Base-by-base conservation (phyloP, 805 yeast species). In the Myxozyma neotropica region DNA sequence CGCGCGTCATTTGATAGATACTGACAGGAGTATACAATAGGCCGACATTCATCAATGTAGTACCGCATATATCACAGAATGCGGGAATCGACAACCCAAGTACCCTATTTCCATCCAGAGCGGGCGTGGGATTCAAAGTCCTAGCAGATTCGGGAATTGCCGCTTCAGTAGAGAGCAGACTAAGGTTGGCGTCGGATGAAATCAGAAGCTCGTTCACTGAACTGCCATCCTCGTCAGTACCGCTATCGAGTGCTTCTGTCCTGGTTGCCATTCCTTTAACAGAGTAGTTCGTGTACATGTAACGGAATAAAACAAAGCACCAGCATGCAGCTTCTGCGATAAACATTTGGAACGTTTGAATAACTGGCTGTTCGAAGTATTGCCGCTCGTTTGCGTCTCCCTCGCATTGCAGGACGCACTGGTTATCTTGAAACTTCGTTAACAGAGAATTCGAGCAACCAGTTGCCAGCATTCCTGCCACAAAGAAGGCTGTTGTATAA, bases 1-100 rank as follows among this genome's bases (percentile, higher is more conserved):
- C 94, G 64, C 95, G 77, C n/a, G 87, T 84, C 95, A 88, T 88
- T 71, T 88, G 95, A 72, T 87, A 88, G 51, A 88, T 80, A 0
- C 91, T 86, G 7, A 88, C 94, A 0, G 94, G 93, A 0, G 85
- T 84, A 72, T 83, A 84, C 24, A 87, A 71, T 61, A 88, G 76
- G 0, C 94, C 94, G n/a, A 87, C 71, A 67, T 88, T 86, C 83
- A 88, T 79, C 64, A 88, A 73, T 0, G 94, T 88, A 1, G 95
- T 88, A 2, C 86, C 93, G 38, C 80, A 67, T 50, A 88, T 77
- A 71, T 88, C 95, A 72, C 91, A 86, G 7, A 80, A 69, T 0
- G 94, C 82, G 1, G 94, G 94, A 45, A 86, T 70, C 0, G 88
- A 75, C 50, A 83, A 69, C 1, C 79, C 57, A 13, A 74, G 42